Evolutionary conservation across 192 early-diverging fungal genomes (phyloP).

Genomic region (Rhizoclosmatium sp.): DNA sequence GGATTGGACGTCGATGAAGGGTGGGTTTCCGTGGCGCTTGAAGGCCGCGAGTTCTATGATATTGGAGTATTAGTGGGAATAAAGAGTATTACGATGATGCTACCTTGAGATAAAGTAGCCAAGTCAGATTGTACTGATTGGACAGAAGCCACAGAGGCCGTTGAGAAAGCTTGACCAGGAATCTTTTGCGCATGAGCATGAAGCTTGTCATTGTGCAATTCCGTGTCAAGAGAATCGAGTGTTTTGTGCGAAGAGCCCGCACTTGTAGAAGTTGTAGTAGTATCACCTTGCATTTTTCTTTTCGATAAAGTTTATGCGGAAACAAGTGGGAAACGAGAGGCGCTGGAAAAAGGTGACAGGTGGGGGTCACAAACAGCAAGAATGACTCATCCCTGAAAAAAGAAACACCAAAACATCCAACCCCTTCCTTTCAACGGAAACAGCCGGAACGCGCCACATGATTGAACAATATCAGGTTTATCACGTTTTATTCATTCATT

Average conservation of each 20-base stretch:
- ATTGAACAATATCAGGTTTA: too few relatives aligned
- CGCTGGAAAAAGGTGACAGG: too few relatives aligned
- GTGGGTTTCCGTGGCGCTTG: conserved; percentile 36
- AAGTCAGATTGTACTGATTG: neutral
- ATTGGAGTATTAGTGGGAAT: neutral
- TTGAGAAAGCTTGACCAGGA: conserved; percentile 3
- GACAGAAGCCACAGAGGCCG: neutral
- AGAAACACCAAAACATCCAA: too few relatives aligned
- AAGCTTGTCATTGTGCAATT: neutral
- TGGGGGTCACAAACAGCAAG: too few relatives aligned
- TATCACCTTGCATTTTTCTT: conserved; percentile 21
- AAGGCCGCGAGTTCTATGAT: conserved; percentile 4
- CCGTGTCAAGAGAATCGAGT: neutral
- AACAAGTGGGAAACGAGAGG: too few relatives aligned
- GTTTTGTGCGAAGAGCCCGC: neutral
- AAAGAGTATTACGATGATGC: neutral
- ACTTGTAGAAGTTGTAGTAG: neutral
- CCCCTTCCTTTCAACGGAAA: too few relatives aligned
- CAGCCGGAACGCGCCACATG: too few relatives aligned
- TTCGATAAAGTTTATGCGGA: too few relatives aligned
- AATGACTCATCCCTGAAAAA: too few relatives aligned
- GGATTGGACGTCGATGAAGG: conserved; percentile 36
- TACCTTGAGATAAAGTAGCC: conserved; percentile 24
- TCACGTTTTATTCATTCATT: too few relatives aligned
- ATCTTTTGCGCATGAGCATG: neutral